Evolutionary conservation across 75 land plant species (phyloP).

Genomic region (Picea glauca): DNA sequence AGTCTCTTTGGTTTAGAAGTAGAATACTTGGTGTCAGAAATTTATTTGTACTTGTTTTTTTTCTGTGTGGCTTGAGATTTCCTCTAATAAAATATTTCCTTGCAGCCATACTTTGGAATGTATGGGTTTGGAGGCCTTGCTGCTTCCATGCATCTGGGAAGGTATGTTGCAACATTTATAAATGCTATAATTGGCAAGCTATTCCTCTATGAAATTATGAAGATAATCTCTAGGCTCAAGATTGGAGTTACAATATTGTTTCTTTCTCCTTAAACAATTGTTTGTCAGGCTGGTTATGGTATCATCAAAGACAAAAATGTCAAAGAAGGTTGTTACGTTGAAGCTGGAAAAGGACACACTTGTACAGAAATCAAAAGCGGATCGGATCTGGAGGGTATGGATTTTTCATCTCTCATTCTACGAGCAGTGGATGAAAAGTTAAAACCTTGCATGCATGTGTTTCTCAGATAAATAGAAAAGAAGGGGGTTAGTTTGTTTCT

Average conservation of each 20-base stretch:
- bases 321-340: slow-evolving; percentile 47
- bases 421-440: background rate
- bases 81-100: background rate
- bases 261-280: background rate
- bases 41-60: too few relatives aligned
- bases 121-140: slow-evolving; percentile 79
- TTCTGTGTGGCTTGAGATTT: too few relatives aligned
- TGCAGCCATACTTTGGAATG: slow-evolving; percentile 88
- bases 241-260: background rate
- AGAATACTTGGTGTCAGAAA: too few relatives aligned
- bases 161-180: slow-evolving; percentile 26
- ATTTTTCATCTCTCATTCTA: background rate
- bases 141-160: slow-evolving; percentile 66
- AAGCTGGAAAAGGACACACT: slow-evolving; percentile 37
- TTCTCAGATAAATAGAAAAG: background rate
- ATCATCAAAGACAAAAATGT: slow-evolving; percentile 57
- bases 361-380: slow-evolving; percentile 24
- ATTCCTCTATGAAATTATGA: background rate
- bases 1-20: too few relatives aligned
- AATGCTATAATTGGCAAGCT: background rate
- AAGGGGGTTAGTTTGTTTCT: background rate
- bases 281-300: slow-evolving; percentile 46
- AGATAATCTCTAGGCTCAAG: background rate
- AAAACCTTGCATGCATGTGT: background rate
- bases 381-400: slow-evolving; percentile 46